Evolutionary conservation across 2,329 filamentous ascomycete genomes (phyloP).

Genomic region (Penicillium glabrum): DNA sequence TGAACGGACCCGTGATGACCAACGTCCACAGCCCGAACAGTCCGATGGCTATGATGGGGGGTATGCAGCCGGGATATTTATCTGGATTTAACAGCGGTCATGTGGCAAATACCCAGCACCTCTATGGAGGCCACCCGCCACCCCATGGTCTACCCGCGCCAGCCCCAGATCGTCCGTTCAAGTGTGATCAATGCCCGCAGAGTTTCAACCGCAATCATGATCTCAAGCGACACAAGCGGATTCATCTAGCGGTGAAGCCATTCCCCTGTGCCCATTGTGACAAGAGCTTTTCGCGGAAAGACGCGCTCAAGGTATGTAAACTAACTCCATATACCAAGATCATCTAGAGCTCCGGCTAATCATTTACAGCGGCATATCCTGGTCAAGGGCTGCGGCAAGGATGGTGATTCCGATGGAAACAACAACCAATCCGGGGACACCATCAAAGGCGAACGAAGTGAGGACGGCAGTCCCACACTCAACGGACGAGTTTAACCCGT

Average conservation of each 20-base stretch:
- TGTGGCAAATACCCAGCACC: slow-evolving; percentile 56
- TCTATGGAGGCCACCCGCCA: slow-evolving; percentile 59
- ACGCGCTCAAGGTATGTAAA: slow-evolving; percentile 83
- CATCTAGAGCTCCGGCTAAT: neutral
- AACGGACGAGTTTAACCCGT: slow-evolving; percentile 15
- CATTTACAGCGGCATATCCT: slow-evolving; percentile 60
- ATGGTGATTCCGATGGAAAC: slow-evolving; percentile 25
- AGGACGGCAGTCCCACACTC: slow-evolving; percentile 21
- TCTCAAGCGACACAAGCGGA: slow-evolving; percentile 90
- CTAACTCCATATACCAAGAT: neutral
- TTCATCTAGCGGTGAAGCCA: slow-evolving; percentile 92
- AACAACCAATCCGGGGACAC: slow-evolving; percentile 6
- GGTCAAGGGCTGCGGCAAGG: slow-evolving; percentile 66
- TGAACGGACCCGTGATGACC: slow-evolving; percentile 69
- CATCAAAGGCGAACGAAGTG: slow-evolving; percentile 21
- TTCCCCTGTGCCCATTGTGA: slow-evolving; percentile 90
- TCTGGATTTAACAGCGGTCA: slow-evolving; percentile 61
- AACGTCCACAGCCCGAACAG: slow-evolving; percentile 73
- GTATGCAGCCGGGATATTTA: slow-evolving; percentile 57
- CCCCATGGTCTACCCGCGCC: slow-evolving; percentile 56
- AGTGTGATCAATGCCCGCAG: slow-evolving; percentile 88
- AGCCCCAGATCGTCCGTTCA: slow-evolving; percentile 82
- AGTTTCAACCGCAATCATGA: slow-evolving; percentile 97
- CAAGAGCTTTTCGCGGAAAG: slow-evolving; percentile 95
- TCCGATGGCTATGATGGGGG: slow-evolving; percentile 70